A percentile compares a stretch with the other conserved stretches of the same genome.
Evolutionary conservation across 306 rosid genomes (phyloP).

Genomic region (Sphenostylis stenocarpa): DNA sequence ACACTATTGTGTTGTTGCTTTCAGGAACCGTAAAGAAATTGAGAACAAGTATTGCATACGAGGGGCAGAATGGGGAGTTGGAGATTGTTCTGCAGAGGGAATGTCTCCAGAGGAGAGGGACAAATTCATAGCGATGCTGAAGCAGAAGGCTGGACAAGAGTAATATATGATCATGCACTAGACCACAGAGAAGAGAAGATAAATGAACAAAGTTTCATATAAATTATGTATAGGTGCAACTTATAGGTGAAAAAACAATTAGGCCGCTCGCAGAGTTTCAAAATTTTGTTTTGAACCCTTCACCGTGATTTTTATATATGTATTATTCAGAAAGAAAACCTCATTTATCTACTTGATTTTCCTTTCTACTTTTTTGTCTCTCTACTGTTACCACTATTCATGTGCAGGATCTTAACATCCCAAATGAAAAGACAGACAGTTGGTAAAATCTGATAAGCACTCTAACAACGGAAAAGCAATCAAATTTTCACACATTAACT

Average conservation of each 20-base stretch:
- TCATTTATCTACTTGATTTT: neutral
- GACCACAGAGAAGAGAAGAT: neutral
- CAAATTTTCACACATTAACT: too few species aligned
- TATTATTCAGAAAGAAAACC: neutral
- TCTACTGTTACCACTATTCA: neutral
- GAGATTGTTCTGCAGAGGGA: conserved; percentile 86
- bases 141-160: conserved; percentile 60
- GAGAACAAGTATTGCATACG: conserved; percentile 86
- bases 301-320: conserved; percentile 3
- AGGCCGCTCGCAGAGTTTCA: conserved; percentile 20
- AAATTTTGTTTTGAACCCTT: neutral
- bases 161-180: conserved; percentile 30
- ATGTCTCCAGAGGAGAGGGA: conserved; percentile 76
- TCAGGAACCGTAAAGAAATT: conserved; percentile 66
- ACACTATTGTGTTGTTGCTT: neutral
- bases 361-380: neutral
- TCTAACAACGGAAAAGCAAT: neutral
- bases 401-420: neutral
- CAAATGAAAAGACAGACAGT: neutral
- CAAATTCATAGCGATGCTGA: conserved; percentile 69
- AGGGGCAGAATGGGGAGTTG: conserved; percentile 97
- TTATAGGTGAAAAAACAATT: neutral
- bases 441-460: neutral
- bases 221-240: conserved; percentile 8
- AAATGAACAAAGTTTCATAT: neutral